Evolutionary conservation across 495 filamentous ascomycete genomes (phyloP), one percentile per base, ranked within the genome.

Genomic region (Penicillium macrosclerotiorum): DNA sequence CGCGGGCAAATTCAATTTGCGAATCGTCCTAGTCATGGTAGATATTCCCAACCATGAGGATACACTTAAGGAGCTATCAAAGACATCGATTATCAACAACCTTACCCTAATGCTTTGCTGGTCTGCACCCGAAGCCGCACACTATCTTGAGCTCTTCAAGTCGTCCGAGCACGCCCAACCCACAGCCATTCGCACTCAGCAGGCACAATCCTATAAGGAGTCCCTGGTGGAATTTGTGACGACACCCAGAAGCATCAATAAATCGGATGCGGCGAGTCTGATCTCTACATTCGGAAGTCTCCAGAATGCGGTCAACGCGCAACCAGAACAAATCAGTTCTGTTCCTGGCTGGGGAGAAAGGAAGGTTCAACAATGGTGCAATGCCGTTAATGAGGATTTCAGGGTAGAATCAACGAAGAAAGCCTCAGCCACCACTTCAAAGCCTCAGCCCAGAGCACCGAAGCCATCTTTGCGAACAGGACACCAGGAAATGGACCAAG

Each of bases 141-240:
- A 91, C 45, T 99, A 97, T 57, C 77, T 99, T 17, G 92, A 96
- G 58, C 70, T 94, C 13, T 97, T 89, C 76, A 99, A 97, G 58
- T 86, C 82, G 0, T 95, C 85, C 47, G 93, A 97, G 67, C 79
- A 93, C 60, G 86, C 90, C 1, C 81, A 82, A 37, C 87, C 90
- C 7, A 81, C 78, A 2, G 80, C 83, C 9, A 97, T 98, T 60
- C 81, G 81, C 48, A 86, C 88, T 4, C 85, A 89, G 51, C 88
- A 93, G 62, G 78, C 86, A 1, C 85, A 82, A 37, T 80, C 83
- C 11, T 96, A 96, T 55, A 77, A 82, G n/a, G 88, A 95, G 45
- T 85, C 84, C 30, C 71, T 99, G 30, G 82, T 91, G n/a, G 93
- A 96, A 56, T 95, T 97, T 58, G 82, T 96, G 26, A 97, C 94